phyloP scores from a whole-genome alignment of 1,284 basidiomycete species.

The Irpex lacteus region DNA sequence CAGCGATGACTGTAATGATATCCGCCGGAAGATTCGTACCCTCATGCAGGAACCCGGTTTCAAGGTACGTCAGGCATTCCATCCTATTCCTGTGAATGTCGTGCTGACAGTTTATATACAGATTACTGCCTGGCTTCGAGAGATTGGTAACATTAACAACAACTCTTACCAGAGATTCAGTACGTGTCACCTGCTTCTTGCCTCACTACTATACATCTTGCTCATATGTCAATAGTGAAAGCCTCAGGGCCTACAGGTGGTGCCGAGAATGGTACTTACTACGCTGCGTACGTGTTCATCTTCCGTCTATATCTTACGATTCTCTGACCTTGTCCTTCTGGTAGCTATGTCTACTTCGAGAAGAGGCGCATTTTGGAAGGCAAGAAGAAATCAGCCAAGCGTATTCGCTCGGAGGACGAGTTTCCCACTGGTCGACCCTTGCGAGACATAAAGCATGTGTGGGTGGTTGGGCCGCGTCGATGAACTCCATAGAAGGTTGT shows the following conservation, averaged over 20 bases:
- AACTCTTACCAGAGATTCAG: constrained; percentile 48
- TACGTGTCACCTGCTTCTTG: constrained; percentile 20
- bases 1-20: constrained; percentile 47
- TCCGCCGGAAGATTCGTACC: constrained; percentile 43
- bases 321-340: background rate
- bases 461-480: background rate
- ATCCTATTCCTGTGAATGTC: background rate
- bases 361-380: constrained; percentile 43
- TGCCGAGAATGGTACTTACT: constrained; percentile 42
- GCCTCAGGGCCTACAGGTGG: constrained; percentile 38
- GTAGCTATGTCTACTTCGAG: constrained; percentile 48
- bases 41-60: constrained; percentile 40
- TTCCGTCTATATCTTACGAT: background rate
- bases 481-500: no score
- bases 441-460: background rate
- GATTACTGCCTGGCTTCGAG: constrained; percentile 45
- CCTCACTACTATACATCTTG: background rate
- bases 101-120: constrained; percentile 11
- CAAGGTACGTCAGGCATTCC: constrained; percentile 32
- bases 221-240: constrained; percentile 33
- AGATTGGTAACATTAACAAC: constrained; percentile 45
- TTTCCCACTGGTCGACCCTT: constrained; percentile 19
- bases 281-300: constrained; percentile 38
- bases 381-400: constrained; percentile 46
- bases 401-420: constrained; percentile 33